Conservation (phyloP, 352 stramenopile genomes). For the Phytopythium oedochilum region DNA sequence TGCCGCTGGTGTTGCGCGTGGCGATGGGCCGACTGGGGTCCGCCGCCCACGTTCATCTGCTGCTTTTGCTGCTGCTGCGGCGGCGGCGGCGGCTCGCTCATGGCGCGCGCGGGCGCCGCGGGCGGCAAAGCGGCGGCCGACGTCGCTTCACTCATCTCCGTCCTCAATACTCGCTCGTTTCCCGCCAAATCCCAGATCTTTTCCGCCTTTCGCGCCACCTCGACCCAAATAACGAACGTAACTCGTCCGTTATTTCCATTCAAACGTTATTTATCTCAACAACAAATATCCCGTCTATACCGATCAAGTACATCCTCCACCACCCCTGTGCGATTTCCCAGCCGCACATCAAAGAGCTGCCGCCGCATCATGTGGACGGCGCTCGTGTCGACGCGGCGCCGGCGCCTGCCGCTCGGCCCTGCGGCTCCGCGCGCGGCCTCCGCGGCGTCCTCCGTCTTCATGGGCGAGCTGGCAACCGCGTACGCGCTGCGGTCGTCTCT, state of each 20-base stretch:
- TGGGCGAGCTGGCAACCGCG: not conserved
- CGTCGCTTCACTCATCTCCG: not conserved
- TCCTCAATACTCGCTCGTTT: not conserved
- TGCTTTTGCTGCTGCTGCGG: not conserved
- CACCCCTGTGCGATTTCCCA: not conserved
- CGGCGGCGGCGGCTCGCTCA: not conserved
- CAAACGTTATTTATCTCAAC: too few species aligned
- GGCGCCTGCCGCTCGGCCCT: not conserved
- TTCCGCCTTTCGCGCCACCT: too few species aligned
- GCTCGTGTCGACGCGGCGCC: not conserved
- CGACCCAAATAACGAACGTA: too few species aligned
- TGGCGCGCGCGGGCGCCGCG: not conserved
- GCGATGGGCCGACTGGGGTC: not conserved
- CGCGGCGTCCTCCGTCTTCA: not conserved
- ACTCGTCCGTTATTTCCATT: too few species aligned
- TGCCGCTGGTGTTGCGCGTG: not conserved
- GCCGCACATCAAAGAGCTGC: not conserved
- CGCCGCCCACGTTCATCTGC: too few species aligned
- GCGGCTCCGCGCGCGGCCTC: not conserved
- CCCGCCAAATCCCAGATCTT: too few species aligned
- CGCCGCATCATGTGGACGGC: not conserved
- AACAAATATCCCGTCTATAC: not conserved
- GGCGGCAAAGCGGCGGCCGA: not conserved
- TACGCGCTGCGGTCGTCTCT: conserved; percentile 40
- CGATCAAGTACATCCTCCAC: not conserved